These are phyloP conservation scores for Rosa hybrid DNA, from an alignment of 331 rosid species.

Conservation along the genomic window DNA sequence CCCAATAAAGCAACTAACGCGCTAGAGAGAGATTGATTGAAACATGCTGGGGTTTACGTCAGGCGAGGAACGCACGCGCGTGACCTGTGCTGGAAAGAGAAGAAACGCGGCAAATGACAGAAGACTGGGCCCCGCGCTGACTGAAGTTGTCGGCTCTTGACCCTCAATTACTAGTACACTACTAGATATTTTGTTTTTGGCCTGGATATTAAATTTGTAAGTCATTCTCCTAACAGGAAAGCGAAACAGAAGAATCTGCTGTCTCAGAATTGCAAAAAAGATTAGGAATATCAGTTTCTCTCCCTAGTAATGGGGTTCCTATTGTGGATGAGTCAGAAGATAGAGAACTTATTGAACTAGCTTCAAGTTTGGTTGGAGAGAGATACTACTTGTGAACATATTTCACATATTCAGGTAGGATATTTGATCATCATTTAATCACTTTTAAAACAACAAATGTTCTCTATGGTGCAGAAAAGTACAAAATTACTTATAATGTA, in stretches of 20 bases:
- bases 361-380: constrained; percentile 51
- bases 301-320: constrained; percentile 51
- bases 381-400: constrained; percentile 40
- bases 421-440: background rate
- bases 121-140: too few relatives aligned
- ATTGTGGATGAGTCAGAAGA: constrained; percentile 69
- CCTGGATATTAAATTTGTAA: background rate
- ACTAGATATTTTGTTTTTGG: background rate
- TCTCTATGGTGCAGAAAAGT: background rate
- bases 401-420: constrained; percentile 27
- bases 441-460: background rate
- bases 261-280: constrained; percentile 61
- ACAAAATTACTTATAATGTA: constrained; percentile 28
- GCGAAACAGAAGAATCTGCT: constrained; percentile 54
- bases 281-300: constrained; percentile 69
- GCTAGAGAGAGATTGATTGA: too few relatives aligned
- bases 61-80: too few relatives aligned
- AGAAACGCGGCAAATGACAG: too few relatives aligned
- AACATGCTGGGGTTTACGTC: too few relatives aligned
- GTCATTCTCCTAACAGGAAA: constrained; percentile 42
- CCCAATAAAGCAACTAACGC: too few relatives aligned
- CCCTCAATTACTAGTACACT: background rate
- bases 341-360: constrained; percentile 71
- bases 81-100: too few relatives aligned
- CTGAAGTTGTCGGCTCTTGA: too few relatives aligned